Base-by-base conservation (phyloP, 2,329 filamentous ascomycete species). In the Colletotrichum sp. region DNA sequence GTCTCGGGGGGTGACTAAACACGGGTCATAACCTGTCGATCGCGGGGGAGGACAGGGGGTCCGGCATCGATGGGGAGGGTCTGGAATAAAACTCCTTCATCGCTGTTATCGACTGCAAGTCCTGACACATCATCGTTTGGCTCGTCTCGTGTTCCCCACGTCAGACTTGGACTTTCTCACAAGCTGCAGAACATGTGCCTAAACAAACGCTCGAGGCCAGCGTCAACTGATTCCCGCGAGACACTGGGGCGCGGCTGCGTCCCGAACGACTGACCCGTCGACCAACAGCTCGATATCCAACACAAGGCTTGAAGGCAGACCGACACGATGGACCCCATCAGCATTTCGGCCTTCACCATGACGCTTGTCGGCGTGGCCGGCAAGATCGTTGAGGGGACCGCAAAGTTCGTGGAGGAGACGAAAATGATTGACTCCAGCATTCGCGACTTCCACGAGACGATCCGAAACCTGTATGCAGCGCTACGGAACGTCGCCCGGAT, bases 301-400 rank as follows among this genome's bases (percentile, higher is more conserved):
- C 6, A 13, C 9, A 24, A 70, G 24, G 18, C 8, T 28, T 24
- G 21, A 8, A 7, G 16, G 21, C 16, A 56, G 7, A 13, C 21
- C 2, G 36, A 52, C n/a, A 64, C 26, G 10, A 79, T 79, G 79
- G 81, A 82, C 55, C 77, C 77, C 9, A 66, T 82, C n/a, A 78
- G 78, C 38, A 77, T 78, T 58, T 67, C 75, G 8, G 70, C 76
- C 10, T 77, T 79, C 24, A 77, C 76, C 6, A 36, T 77, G 24
- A 78, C 80, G 56, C 24, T 82, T 36, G 67, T 77, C 16, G 30
- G 68, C 6, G 74, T 79, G 15, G 77, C 79, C 7, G 75, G 76
- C n/a, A 67, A 69, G 62, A 48, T 81, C 12, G 52, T 74, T 2
- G 78, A 78, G 62, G 73, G 75, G n/a, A 70, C 80, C 15, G 68